Evolutionary conservation across 2,329 filamentous ascomycete genomes (phyloP).

Genomic region (Neopestalotiopsis sp.): DNA sequence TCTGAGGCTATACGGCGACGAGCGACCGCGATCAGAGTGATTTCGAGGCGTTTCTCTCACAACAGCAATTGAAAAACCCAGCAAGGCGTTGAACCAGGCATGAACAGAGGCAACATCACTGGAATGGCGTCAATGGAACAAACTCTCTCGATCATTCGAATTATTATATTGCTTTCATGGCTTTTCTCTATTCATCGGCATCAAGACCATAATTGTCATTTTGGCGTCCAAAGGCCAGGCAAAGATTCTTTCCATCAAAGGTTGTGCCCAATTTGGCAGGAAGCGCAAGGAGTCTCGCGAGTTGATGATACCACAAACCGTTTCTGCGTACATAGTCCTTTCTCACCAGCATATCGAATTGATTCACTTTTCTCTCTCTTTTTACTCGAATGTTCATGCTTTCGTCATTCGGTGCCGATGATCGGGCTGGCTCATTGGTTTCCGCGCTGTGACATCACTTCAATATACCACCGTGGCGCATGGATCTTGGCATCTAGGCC

Average conservation of each 20-base stretch:
- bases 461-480: neutral
- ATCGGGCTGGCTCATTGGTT: neutral
- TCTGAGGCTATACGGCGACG: slow-evolving; percentile 60
- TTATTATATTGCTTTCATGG: neutral
- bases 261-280: neutral
- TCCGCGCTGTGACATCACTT: neutral
- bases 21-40: slow-evolving; percentile 25
- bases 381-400: neutral
- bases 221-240: neutral
- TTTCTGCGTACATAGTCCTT: neutral
- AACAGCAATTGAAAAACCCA: slow-evolving; percentile 1
- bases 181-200: neutral
- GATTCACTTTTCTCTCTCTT: neutral
- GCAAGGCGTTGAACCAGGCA: neutral
- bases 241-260: neutral
- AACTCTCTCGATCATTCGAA: neutral
- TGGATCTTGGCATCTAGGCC: neutral
- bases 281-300: neutral
- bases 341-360: neutral
- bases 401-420: neutral
- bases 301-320: neutral
- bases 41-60: neutral
- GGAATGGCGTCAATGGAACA: slow-evolving; percentile 11
- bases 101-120: slow-evolving; percentile 7
- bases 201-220: neutral